These are phyloP conservation scores for Nyssa sinensis DNA, from an alignment of 148 eudicot species.

Conservation along the genomic window DNA sequence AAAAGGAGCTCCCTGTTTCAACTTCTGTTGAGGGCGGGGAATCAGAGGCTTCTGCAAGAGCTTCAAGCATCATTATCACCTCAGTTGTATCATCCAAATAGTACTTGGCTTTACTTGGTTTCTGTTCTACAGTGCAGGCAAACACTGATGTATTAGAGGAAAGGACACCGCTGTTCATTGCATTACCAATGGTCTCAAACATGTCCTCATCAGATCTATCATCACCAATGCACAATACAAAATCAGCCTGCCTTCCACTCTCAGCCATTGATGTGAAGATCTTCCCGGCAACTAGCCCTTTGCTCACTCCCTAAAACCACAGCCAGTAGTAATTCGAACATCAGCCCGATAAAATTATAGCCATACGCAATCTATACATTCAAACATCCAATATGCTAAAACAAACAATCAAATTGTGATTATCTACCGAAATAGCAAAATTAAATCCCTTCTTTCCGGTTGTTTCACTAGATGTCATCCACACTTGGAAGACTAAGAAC, in stretches of 20 bases:
- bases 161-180: slow-evolving; percentile 34
- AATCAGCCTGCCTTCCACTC: slow-evolving; percentile 41
- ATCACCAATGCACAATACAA: slow-evolving; percentile 48
- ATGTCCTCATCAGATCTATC: slow-evolving; percentile 53
- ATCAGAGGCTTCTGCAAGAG: slow-evolving; percentile 35
- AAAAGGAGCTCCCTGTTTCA: slow-evolving; percentile 15
- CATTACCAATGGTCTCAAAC: slow-evolving; percentile 44
- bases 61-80: slow-evolving; percentile 41
- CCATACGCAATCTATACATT: not conserved
- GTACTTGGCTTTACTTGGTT: slow-evolving; percentile 46
- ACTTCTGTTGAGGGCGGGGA: slow-evolving; percentile 23
- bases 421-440: not conserved
- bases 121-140: slow-evolving; percentile 50
- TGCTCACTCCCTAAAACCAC: slow-evolving; percentile 38
- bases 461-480: not conserved
- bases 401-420: not conserved
- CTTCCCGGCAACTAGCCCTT: slow-evolving; percentile 47
- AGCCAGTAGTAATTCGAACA: slow-evolving; percentile 2
- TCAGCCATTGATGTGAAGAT: slow-evolving; percentile 39
- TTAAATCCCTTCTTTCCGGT: not conserved
- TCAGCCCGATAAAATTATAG: not conserved
- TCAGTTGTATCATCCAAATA: slow-evolving; percentile 46
- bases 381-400: not conserved
- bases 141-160: slow-evolving; percentile 33
- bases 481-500: not conserved